Evolutionary conservation across 1,139 yeast species (phyloP).

Genomic region (Zygoascus hellenicus): DNA sequence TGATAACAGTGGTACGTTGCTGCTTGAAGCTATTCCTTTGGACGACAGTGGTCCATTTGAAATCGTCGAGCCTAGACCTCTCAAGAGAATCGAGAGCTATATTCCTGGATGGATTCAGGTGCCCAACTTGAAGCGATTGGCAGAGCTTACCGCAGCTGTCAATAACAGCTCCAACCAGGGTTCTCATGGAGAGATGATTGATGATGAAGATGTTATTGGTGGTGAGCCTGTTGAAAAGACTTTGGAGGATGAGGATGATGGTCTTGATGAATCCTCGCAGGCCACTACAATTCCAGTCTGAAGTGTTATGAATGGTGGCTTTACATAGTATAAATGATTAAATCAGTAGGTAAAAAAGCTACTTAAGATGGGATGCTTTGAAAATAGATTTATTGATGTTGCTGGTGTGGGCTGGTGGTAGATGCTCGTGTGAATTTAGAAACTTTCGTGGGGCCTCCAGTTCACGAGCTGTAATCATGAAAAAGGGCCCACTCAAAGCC

Average conservation of each 20-base stretch:
- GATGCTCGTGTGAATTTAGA: too few species aligned
- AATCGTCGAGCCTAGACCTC: conserved; percentile 75
- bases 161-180: conserved; percentile 20
- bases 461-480: too few species aligned
- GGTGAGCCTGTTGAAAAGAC: conserved; percentile 7
- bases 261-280: too few species aligned
- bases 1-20: conserved; percentile 32
- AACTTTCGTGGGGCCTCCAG: too few species aligned
- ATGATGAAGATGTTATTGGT: conserved; percentile 4
- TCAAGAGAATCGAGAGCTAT: conserved; percentile 88
- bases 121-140: conserved; percentile 82
- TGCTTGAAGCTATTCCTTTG: conserved; percentile 56
- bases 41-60: conserved; percentile 77
- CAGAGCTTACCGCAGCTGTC: conserved; percentile 70
- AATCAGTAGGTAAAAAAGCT: too few species aligned
- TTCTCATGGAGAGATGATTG: conserved; percentile 13
- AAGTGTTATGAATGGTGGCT: too few species aligned
- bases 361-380: too few species aligned
- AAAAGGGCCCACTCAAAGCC: too few species aligned
- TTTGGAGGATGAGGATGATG: conserved; percentile 6
- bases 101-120: conserved; percentile 93
- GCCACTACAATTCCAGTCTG: too few species aligned
- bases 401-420: too few species aligned
- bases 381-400: too few species aligned
- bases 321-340: too few species aligned